Conservation (phyloP, 2,329 filamentous ascomycete species). For the Aaosphaeria pasadenensis region DNA sequence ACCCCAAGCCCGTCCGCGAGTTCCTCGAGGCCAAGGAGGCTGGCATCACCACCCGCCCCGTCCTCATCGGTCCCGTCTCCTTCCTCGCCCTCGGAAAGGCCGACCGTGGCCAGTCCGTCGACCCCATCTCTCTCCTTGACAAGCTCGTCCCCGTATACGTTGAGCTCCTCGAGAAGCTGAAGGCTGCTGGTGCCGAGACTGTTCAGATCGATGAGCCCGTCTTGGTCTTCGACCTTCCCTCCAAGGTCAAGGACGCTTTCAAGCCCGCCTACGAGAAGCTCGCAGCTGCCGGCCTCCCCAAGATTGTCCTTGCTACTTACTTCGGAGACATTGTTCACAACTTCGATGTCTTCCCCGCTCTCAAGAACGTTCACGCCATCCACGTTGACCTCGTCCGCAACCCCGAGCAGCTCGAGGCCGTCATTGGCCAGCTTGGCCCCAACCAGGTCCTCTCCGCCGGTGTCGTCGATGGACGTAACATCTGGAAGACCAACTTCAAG, state of each 20-base stretch:
- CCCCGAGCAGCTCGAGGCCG: conserved; percentile 91
- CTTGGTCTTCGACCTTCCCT: conserved; percentile 88
- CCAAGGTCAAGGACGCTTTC: conserved; percentile 93
- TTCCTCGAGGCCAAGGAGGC: conserved; percentile 98
- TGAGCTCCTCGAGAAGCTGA: conserved; percentile 88
- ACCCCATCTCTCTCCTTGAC: conserved; percentile 89
- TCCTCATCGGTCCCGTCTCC: conserved; percentile 91
- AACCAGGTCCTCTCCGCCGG: conserved; percentile 90
- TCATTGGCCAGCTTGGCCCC: conserved; percentile 77
- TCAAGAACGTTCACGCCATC: conserved; percentile 72
- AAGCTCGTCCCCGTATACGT: conserved; percentile 94
- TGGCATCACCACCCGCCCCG: conserved; percentile 87
- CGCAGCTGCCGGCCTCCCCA: conserved; percentile 74
- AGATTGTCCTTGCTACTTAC: conserved; percentile 91
- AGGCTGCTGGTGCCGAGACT: conserved; percentile 90
- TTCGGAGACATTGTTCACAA: conserved; percentile 99
- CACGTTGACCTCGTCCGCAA: conserved; percentile 97
- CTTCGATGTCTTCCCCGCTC: conserved; percentile 79
- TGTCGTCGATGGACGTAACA: conserved; percentile 98
- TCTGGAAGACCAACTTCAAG: conserved; percentile 99
- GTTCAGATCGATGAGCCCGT: conserved; percentile 99
- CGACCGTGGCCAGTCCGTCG: conserved; percentile 88
- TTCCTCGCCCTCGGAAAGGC: conserved; percentile 98
- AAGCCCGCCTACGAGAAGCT: conserved; percentile 96
- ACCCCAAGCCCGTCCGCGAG: conserved; percentile 90